Conservation (phyloP, 106 monocot species). For the Posidonia australis region DNA sequence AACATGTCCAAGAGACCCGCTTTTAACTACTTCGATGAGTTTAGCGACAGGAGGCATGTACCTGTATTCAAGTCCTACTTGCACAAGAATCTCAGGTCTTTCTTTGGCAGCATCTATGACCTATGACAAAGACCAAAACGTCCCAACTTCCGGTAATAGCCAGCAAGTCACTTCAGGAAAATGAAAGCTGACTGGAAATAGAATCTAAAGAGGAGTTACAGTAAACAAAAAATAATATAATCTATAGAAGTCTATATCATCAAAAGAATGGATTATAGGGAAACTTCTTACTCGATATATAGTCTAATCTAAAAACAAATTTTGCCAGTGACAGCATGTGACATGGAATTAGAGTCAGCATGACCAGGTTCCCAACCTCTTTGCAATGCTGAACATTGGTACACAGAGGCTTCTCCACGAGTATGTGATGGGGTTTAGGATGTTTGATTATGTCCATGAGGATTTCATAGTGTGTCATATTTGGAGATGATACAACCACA, state of each 20-base stretch:
- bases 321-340: too few species aligned
- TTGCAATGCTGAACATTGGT: conserved; percentile 68
- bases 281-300: too few species aligned
- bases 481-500: conserved; percentile 80
- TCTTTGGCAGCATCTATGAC: conserved; percentile 59
- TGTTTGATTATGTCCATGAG: conserved; percentile 73
- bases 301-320: too few species aligned
- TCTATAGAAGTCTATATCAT: too few species aligned
- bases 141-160: too few species aligned
- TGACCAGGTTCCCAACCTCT: conserved; percentile 30
- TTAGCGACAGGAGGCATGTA: conserved; percentile 99
- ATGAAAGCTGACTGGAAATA: too few species aligned
- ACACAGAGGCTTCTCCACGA: conserved; percentile 89
- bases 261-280: too few species aligned
- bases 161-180: too few species aligned
- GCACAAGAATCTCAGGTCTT: conserved; percentile 77
- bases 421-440: conserved; percentile 51
- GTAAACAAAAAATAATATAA: too few species aligned
- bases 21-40: conserved; percentile 56
- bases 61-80: conserved; percentile 92
- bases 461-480: conserved; percentile 92
- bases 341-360: neutral
- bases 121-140: conserved; percentile 23
- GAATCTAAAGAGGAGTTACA: too few species aligned
- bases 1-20: conserved; percentile 53